Conservation (phyloP, 106 monocot genomes). For the Allium cepa region DNA sequence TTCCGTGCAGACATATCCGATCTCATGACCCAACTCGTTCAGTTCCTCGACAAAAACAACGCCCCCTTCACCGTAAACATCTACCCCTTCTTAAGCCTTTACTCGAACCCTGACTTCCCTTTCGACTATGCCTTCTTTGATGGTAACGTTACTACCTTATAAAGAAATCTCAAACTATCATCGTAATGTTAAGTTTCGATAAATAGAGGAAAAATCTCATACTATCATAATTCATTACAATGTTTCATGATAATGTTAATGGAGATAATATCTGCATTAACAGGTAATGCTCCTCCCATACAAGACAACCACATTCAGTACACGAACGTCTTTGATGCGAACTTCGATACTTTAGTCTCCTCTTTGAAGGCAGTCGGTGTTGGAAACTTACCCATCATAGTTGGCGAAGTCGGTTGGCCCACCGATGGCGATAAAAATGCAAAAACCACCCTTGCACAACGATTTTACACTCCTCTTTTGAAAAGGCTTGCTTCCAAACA, state of each 20-base stretch:
- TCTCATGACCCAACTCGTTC: constrained; percentile 37
- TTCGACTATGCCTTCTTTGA: constrained; percentile 69
- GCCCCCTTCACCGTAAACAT: constrained; percentile 75
- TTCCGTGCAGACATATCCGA: constrained; percentile 38
- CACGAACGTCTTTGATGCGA: constrained; percentile 53
- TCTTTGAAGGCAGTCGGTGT: constrained; percentile 37
- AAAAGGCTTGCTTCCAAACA: constrained; percentile 18
- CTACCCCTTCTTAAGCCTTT: constrained; percentile 71
- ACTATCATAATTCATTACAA: too few species aligned
- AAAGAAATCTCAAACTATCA: constrained; percentile 46
- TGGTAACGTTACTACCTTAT: too few species aligned
- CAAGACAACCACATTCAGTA: constrained; percentile 26
- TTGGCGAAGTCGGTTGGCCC: constrained; percentile 55
- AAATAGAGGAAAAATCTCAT: too few species aligned
- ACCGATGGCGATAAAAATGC: constrained; percentile 45
- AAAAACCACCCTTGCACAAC: constrained; percentile 16
- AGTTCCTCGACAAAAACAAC: constrained; percentile 30
- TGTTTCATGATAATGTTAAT: too few species aligned
- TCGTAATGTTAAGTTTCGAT: too few species aligned
- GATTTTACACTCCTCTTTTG: constrained; percentile 31
- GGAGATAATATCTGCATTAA: constrained; percentile 11
- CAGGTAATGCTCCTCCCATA: constrained; percentile 24
- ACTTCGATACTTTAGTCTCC: constrained; percentile 45
- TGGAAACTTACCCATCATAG: constrained; percentile 31
- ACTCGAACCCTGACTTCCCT: constrained; percentile 42